Evolutionary conservation across 768 basidiomycete genomes (phyloP).

Genomic region (Mycena vulgaris): DNA sequence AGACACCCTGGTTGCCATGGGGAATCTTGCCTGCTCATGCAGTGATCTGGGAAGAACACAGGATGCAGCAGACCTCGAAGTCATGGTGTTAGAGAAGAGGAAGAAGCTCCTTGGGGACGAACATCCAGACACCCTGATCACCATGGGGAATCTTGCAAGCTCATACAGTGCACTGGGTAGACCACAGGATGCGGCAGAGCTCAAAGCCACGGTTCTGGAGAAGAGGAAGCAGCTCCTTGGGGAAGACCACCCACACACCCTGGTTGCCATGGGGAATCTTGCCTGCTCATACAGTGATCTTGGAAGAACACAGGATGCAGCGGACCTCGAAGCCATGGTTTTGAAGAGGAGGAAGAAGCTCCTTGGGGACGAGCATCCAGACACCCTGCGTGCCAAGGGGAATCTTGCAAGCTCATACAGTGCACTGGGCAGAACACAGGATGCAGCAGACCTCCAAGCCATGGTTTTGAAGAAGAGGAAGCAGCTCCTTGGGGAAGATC

Average conservation of each 20-base stretch:
- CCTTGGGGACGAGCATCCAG: neutral
- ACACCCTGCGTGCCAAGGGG: no score
- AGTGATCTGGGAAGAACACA: neutral
- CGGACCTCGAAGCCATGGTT: neutral
- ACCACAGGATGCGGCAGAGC: neutral
- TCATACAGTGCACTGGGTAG: neutral
- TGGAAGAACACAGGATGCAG: neutral
- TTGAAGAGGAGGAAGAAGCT: neutral
- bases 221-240: no score
- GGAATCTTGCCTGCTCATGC: neutral
- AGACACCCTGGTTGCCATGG: neutral
- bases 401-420: no score
- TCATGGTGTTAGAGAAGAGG: neutral
- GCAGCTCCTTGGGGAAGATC: no score
- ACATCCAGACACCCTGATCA: neutral
- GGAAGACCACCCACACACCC: no score
- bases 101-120: neutral
- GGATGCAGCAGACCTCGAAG: neutral
- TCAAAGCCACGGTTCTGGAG: neutral
- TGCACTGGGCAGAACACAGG: no score
- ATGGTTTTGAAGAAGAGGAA: no score
- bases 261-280: neutral
- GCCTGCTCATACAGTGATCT: neutral
- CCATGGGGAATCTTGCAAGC: neutral
- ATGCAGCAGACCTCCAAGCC: no score